A percentile compares a stretch with the other conserved stretches of the same genome.
Evolutionary conservation across 2,329 filamentous ascomycete species (phyloP).

Genomic region (Neonectria ditissima): DNA sequence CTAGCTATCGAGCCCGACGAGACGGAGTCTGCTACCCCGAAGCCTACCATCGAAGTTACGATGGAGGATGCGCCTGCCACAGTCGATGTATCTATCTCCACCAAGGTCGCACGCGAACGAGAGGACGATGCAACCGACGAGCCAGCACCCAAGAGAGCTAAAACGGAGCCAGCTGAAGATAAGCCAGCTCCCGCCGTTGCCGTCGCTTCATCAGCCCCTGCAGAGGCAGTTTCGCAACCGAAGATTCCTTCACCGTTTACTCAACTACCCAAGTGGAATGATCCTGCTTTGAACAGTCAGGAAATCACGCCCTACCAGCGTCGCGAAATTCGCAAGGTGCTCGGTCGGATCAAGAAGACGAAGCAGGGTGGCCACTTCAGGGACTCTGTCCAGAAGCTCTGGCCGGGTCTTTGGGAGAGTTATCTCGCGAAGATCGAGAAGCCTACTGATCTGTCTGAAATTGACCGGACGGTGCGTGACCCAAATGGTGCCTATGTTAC

Average conservation of each 20-base stretch:
- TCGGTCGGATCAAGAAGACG: constrained; percentile 86
- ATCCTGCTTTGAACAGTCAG: constrained; percentile 57
- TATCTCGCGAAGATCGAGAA: constrained; percentile 76
- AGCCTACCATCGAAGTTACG: constrained; percentile 56
- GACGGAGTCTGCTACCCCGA: constrained; percentile 41
- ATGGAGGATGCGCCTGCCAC: constrained; percentile 62
- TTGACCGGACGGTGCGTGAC: constrained; percentile 83
- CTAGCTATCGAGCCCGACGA: constrained; percentile 53
- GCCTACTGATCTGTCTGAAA: constrained; percentile 86
- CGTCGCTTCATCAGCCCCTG: constrained; percentile 30
- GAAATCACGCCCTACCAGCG: constrained; percentile 70
- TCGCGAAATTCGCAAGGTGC: constrained; percentile 71
- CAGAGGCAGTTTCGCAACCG: constrained; percentile 37
- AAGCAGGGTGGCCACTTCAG: constrained; percentile 82
- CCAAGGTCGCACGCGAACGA: constrained; percentile 78
- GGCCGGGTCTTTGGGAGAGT: constrained; percentile 80
- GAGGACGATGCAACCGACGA: constrained; percentile 77
- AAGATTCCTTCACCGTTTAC: constrained; percentile 42
- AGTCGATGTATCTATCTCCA: constrained; percentile 49
- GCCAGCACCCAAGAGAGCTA: constrained; percentile 83
- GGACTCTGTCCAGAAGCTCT: constrained; percentile 80
- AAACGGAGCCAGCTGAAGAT: constrained; percentile 70
- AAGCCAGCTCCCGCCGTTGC: constrained; percentile 39
- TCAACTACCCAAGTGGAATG: constrained; percentile 54
- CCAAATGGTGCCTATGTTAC: constrained; percentile 69